Conservation (phyloP, 495 filamentous ascomycete species). For the Pyrenula aspistea region DNA sequence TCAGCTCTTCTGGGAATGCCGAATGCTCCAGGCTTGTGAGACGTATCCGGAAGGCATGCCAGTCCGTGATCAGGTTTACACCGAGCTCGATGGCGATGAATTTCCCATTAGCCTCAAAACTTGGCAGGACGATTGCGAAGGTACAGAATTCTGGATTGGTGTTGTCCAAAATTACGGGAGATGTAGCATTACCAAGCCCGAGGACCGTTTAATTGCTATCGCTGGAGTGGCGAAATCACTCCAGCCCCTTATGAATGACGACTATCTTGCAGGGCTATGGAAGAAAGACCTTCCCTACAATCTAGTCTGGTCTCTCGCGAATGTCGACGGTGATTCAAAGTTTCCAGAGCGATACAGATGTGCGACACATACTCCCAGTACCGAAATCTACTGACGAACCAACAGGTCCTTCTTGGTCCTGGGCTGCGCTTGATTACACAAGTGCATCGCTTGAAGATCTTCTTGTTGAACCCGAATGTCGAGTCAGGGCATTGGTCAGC, state of each 20-base stretch:
- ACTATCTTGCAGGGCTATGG: slow-evolving; percentile 7
- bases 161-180: background rate
- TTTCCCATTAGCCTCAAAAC: background rate
- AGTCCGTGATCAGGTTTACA: background rate
- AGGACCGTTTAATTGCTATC: slow-evolving; percentile 5
- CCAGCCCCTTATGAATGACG: background rate
- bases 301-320: background rate
- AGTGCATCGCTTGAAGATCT: no score
- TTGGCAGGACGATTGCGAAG: no score
- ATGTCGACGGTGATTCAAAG: no score
- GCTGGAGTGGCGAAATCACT: slow-evolving; percentile 2
- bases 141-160: background rate
- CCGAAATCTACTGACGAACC: no score
- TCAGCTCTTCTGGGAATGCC: background rate
- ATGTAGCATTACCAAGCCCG: slow-evolving; percentile 1
- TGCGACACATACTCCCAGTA: no score
- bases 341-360: no score
- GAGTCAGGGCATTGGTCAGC: no score
- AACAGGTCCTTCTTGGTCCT: no score
- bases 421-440: no score
- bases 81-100: background rate
- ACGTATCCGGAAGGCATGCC: background rate
- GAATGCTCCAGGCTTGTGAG: background rate
- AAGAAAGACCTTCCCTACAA: background rate
- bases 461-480: no score